Evolutionary conservation across 2,329 filamentous ascomycete genomes (phyloP), one percentile per base, ranked within the genome.

Genomic region (Trichothecium sympodiale): DNA sequence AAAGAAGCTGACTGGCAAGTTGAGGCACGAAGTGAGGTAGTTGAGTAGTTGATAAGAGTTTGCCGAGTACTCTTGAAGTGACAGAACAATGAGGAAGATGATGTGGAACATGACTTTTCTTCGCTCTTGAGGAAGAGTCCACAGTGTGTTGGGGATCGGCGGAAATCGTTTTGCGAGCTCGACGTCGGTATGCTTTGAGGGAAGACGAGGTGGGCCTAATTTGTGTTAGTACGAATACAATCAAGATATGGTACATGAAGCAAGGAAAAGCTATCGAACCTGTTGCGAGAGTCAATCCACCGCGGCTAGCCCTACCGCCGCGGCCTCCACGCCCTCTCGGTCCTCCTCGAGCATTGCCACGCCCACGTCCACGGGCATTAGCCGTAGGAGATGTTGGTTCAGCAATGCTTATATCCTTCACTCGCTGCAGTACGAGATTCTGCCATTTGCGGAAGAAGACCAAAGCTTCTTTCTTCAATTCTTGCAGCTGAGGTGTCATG

Each of bases 371-470:
- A 34, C 56, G 48, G 33, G 42, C 38, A 28, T 33, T 44, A 42
- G 49, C 48, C 45, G 46, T 33, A 41, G 34, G 25, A 17, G 40
- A 13, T 36, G 36, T 37, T 41, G 47, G 45, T 39, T 71, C 66
- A 35, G 61, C 66, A 41, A 73, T 64, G 29, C 70, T 67, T 14
- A 87, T 69, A 26, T 91, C 80, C 14, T 77, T 74, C 17, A 94
- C 63, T 12, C 87, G 74, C 38, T 74, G 69, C 29, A 84, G 62
- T 8, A 94, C 73, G 10, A 67, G 65, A 5, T 75, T 68, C 47
- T 84, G 74, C 89, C 89, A 96, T 43, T 85, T 80, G 39, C 82
- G 77, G 52, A 89, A 94, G 51, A 80, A 77, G 6, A 68, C 61
- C 5, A 93, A 53, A 2, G 78, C 71, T 36, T 81, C 77, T 42